phyloP scores from a whole-genome alignment of 2,329 filamentous ascomycete genomes.

The Aspergillus sojae region DNA sequence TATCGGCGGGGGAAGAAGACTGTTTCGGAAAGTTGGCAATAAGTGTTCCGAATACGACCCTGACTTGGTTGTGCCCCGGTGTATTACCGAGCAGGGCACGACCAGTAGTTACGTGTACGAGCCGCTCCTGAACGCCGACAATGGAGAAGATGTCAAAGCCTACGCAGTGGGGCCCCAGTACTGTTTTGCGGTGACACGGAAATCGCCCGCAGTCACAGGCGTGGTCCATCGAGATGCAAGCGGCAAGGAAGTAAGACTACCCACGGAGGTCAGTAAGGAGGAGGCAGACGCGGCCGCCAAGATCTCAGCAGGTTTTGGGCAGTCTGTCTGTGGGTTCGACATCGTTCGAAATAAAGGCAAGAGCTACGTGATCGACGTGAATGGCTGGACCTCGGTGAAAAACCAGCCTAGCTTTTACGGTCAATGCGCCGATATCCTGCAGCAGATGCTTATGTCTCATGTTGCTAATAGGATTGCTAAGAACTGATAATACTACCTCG shows the following conservation, averaged over 20 bases:
- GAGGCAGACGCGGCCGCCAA: constrained; percentile 80
- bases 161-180: constrained; percentile 88
- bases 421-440: constrained; percentile 77
- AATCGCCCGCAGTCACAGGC: constrained; percentile 91
- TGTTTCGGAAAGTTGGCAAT: constrained; percentile 94
- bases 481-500: not conserved
- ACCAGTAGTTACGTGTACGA: constrained; percentile 81
- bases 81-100: constrained; percentile 73
- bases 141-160: constrained; percentile 92
- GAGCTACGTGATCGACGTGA: constrained; percentile 94
- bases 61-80: constrained; percentile 72
- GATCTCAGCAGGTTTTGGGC: constrained; percentile 83
- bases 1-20: constrained; percentile 73
- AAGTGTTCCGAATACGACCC: constrained; percentile 90
- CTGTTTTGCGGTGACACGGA: constrained; percentile 90
- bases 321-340: constrained; percentile 90
- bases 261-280: constrained; percentile 75
- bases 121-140: constrained; percentile 88
- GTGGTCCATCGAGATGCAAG: constrained; percentile 89
- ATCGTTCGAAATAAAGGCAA: constrained; percentile 77
- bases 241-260: constrained; percentile 89
- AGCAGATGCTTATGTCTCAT: constrained; percentile 67
- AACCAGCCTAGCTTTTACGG: constrained; percentile 96
- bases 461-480: not conserved
- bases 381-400: constrained; percentile 97